Evolutionary conservation across 768 basidiomycete genomes (phyloP), one percentile per base, ranked within the genome.

Genomic region (Podaxis sp.): DNA sequence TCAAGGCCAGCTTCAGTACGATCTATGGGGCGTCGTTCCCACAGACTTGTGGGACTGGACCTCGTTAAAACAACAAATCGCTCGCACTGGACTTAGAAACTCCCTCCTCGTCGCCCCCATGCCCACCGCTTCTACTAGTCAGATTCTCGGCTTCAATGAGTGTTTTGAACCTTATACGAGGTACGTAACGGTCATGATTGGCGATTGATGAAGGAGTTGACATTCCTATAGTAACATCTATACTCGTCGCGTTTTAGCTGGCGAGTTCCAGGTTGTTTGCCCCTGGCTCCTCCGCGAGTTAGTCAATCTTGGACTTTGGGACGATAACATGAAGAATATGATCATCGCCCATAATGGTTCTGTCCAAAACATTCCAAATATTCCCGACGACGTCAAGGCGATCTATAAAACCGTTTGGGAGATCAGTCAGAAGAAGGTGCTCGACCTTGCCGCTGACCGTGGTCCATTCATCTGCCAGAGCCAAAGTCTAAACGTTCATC

Each of bases 391-490:
- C 67, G 83, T 96, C 77, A 98, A 97, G 78, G 92, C 93, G 0
- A 95, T 99, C 79, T 99, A 99, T 87, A 98, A 98, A 82, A 99
- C 96, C n/a, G 96, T 98, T 54, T 99, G 96, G 96, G 96, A 99
- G 80, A 96, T 99, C 75, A 89, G 87, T 51, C 96, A 99, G 81
- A 99, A 98, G 92, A 95, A 93, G 73, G 88, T 99, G 66, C 88
- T 99, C 63, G 97, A 99, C 79, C 84, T 99, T 68, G 91, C 97
- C 57, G 97, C 97, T n/a, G 97, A 99, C 74, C 95, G 97, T 64
- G 96, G 96, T 42, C 95, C 97, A 1, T 99, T 89, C 80, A 97
- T 99, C 76, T 96, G 95, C 78, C 96, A 99, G 76, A 89, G 87
- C 67, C 96, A 99, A 78, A 91, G 89, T 65, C 79, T 99, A 73